phyloP scores from a whole-genome alignment of 176 grass and related monocot genomes.

The Musa troglodytarum region DNA sequence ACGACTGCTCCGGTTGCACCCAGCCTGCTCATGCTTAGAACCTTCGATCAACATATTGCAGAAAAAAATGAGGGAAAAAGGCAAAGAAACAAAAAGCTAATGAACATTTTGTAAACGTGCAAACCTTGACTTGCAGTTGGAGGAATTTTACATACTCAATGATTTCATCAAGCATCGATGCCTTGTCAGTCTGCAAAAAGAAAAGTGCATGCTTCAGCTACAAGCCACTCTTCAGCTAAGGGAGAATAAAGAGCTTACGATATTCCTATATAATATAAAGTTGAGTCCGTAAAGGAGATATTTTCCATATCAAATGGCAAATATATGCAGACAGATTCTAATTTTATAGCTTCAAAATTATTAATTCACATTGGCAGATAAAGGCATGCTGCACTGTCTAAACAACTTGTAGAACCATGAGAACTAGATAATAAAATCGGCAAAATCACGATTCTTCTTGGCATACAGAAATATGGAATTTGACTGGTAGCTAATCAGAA shows the following conservation, averaged over 20 bases:
- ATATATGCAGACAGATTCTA: background rate
- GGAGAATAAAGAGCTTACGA: background rate
- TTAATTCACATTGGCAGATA: background rate
- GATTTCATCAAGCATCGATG: slow-evolving; percentile 30
- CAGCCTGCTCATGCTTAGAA: slow-evolving; percentile 87
- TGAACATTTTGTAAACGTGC: background rate
- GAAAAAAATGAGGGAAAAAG: background rate
- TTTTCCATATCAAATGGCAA: background rate
- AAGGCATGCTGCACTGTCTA: background rate
- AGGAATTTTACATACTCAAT: slow-evolving; percentile 33
- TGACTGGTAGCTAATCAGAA: background rate
- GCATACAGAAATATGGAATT: background rate
- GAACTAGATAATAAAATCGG: background rate
- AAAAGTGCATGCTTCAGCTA: background rate
- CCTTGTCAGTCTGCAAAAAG: slow-evolving; percentile 19
- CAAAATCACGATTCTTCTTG: background rate
- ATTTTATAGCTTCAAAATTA: background rate
- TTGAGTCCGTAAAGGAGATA: background rate
- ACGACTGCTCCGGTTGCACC: slow-evolving; percentile 77
- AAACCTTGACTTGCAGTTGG: slow-evolving; percentile 31
- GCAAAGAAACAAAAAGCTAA: background rate
- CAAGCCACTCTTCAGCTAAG: background rate
- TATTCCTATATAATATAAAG: background rate
- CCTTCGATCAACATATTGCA: slow-evolving; percentile 34
- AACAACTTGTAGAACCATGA: background rate